Conservation (phyloP, 768 basidiomycete species). For the Boletus coccyginus region DNA sequence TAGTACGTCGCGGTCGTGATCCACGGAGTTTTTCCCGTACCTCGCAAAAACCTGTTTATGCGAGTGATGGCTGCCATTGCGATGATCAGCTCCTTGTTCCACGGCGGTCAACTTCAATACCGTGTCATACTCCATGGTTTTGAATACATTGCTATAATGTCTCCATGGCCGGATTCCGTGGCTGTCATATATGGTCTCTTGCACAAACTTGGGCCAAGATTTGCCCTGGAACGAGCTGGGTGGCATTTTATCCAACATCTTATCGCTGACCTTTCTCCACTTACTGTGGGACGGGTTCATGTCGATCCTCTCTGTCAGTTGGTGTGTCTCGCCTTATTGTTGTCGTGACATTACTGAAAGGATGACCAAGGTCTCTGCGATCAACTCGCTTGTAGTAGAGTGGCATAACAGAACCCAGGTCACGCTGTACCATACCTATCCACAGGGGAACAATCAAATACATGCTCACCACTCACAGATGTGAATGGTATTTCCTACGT, state of each 20-base stretch:
- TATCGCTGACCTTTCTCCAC: conserved; percentile 5
- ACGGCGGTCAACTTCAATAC: conserved; percentile 7
- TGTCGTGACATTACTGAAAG: neutral
- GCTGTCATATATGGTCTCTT: conserved; percentile 13
- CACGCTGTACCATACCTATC: conserved; percentile 6
- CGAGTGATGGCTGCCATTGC: conserved; percentile 14
- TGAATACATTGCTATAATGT: conserved; percentile 12
- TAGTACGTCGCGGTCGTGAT: conserved; percentile 8
- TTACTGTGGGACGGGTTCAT: neutral
- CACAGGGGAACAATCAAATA: neutral
- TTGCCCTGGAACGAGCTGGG: conserved; percentile 8
- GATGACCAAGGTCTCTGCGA: conserved; percentile 8
- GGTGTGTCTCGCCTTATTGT: conserved; percentile 7
- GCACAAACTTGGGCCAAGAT: conserved; percentile 15
- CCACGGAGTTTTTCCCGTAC: neutral
- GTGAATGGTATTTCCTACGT: neutral
- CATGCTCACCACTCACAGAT: neutral
- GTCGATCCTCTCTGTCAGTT: conserved; percentile 15
- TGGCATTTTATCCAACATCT: conserved; percentile 14
- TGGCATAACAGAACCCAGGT: conserved; percentile 4
- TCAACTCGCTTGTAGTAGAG: conserved; percentile 8
- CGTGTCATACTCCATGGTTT: conserved; percentile 3
- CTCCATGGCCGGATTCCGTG: conserved; percentile 18
- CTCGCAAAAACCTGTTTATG: conserved; percentile 10
- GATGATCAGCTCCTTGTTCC: conserved; percentile 17